phyloP scores from a whole-genome alignment of 768 basidiomycete genomes.

The Boletus sp. region DNA sequence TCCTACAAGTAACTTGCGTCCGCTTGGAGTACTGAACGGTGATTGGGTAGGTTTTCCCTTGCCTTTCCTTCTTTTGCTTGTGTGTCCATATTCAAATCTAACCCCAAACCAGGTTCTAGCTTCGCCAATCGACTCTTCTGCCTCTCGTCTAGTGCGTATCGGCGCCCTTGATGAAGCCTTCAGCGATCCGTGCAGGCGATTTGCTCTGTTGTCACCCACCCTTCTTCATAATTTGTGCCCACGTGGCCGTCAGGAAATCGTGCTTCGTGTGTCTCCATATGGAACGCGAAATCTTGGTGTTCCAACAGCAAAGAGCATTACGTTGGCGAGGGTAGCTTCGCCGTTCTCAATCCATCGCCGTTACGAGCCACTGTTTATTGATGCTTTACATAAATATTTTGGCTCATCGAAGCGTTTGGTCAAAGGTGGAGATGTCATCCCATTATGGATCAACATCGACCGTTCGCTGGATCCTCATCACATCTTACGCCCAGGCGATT shows the following conservation, averaged over 20 bases:
- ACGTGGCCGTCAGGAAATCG: conserved; percentile 29
- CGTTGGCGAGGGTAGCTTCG: conserved; percentile 78
- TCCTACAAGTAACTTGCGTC: conserved; percentile 58
- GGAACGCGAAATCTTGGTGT: conserved; percentile 55
- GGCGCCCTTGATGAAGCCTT: conserved; percentile 48
- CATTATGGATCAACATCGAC: conserved; percentile 59
- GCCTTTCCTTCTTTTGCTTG: background rate
- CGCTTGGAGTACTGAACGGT: conserved; percentile 62
- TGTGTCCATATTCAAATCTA: background rate
- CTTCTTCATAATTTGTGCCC: conserved; percentile 52
- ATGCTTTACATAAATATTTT: conserved; percentile 64
- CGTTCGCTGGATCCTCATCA: conserved; percentile 21
- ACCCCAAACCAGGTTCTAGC: conserved; percentile 46
- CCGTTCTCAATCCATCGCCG: conserved; percentile 61
- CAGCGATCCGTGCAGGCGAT: conserved; percentile 35
- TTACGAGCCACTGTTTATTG: conserved; percentile 61
- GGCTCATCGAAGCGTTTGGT: conserved; percentile 50
- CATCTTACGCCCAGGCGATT: conserved; percentile 3
- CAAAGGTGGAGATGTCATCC: conserved; percentile 72
- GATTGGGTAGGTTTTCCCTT: conserved; percentile 62
- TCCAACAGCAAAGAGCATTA: conserved; percentile 66
- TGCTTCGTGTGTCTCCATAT: conserved; percentile 55
- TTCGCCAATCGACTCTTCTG: conserved; percentile 32
- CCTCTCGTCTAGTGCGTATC: conserved; percentile 55
- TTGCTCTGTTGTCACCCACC: conserved; percentile 38